These are phyloP conservation scores for Monascus ruber DNA, from an alignment of 2,329 filamentous ascomycete genomes.

Conservation along the genomic window DNA sequence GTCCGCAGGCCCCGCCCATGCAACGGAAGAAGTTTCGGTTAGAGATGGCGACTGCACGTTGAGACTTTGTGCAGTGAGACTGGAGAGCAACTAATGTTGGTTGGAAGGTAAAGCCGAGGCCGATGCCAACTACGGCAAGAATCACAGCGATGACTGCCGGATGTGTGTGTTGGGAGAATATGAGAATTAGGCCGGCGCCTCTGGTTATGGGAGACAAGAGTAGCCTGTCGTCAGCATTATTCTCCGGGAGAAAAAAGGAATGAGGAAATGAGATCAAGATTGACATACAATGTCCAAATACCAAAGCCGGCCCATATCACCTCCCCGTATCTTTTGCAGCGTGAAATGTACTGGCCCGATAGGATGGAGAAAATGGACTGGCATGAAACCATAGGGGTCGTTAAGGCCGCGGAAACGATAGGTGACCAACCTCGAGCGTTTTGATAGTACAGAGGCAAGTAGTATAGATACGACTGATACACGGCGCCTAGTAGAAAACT, in stretches of 20 bases:
- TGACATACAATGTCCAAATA: slow-evolving; percentile 32
- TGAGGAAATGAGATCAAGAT: too few species aligned
- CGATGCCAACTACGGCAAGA: slow-evolving; percentile 41
- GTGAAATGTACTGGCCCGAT: slow-evolving; percentile 49
- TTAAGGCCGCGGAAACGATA: slow-evolving; percentile 41
- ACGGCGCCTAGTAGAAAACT: slow-evolving; percentile 50
- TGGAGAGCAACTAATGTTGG: slow-evolving; percentile 47
- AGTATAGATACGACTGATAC: slow-evolving; percentile 51
- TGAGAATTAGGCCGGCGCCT: slow-evolving; percentile 42
- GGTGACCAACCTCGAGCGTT: slow-evolving; percentile 40
- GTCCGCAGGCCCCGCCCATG: slow-evolving; percentile 46
- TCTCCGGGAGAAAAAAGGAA: too few species aligned
- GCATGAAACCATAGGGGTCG: slow-evolving; percentile 38
- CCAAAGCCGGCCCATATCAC: slow-evolving; percentile 42
- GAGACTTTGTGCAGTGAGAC: slow-evolving; percentile 44
- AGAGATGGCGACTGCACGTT: slow-evolving; percentile 52
- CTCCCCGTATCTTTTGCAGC: slow-evolving; percentile 46
- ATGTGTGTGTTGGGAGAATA: slow-evolving; percentile 37
- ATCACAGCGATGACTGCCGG: slow-evolving; percentile 40
- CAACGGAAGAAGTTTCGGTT: slow-evolving; percentile 53
- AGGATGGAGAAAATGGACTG: slow-evolving; percentile 30
- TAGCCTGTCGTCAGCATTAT: too few species aligned
- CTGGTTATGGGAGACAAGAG: too few species aligned
- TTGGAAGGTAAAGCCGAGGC: slow-evolving; percentile 44
- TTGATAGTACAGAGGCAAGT: slow-evolving; percentile 51